Percentiles rank a stretch among this genome's conserved stretches.
phyloP scores from a whole-genome alignment of 805 yeast species.

The Candida xyloterini region DNA sequence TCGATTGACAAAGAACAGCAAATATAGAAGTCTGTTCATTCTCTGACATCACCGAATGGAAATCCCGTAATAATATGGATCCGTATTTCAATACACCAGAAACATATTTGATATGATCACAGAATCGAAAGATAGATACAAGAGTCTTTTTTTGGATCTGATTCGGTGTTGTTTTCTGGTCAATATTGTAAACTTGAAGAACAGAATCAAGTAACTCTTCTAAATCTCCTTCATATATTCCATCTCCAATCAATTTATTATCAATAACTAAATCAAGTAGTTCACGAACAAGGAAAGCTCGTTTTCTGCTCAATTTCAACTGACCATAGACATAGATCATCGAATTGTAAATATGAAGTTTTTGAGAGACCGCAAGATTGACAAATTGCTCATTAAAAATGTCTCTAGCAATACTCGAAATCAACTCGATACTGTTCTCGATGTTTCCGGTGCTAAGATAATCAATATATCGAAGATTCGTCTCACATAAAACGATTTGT shows the following conservation, averaged over 20 bases:
- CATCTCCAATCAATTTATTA: conserved; percentile 10
- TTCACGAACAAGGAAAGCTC: conserved; percentile 65
- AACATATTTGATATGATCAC: conserved; percentile 48
- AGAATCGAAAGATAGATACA: conserved; percentile 45
- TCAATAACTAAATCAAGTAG: conserved; percentile 47
- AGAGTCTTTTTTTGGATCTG: conserved; percentile 41
- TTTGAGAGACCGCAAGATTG: conserved; percentile 47
- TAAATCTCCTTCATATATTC: conserved; percentile 12
- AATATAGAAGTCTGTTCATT: conserved; percentile 54
- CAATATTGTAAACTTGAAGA: conserved; percentile 52
- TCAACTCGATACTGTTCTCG: conserved; percentile 43
- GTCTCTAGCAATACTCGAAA: conserved; percentile 47
- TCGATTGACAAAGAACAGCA: conserved; percentile 33
- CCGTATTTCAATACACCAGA: conserved; percentile 45
- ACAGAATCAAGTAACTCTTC: conserved; percentile 43
- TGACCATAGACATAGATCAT: conserved; percentile 63
- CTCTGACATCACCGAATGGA: conserved; percentile 48
- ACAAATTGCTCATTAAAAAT: conserved; percentile 44
- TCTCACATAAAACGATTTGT: conserved; percentile 72
- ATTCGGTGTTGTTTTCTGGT: conserved; percentile 3
- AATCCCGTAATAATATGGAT: conserved; percentile 53
- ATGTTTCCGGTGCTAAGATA: conserved; percentile 53
- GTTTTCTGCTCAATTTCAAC: conserved; percentile 62
- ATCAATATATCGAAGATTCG: conserved; percentile 59
- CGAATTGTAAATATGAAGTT: conserved; percentile 60